Evolutionary conservation across 495 filamentous ascomycete genomes (phyloP), one percentile per base, ranked within the genome.

Genomic region (Penicillium antarcticum): DNA sequence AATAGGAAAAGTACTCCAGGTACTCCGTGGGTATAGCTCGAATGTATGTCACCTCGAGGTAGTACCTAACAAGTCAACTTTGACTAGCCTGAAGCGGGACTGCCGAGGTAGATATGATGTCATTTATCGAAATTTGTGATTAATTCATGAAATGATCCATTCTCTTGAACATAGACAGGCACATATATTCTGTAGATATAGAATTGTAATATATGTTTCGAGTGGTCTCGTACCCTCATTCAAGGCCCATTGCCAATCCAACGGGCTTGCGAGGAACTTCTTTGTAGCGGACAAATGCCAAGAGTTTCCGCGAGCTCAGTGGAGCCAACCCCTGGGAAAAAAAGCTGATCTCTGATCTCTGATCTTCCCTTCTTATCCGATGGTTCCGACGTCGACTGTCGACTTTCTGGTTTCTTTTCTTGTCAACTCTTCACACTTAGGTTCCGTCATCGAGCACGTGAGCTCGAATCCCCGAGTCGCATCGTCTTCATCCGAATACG

Each of bases 241-340:
- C n/a, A n/a, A n/a, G n/a, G 6, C n/a, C 0, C 2, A 36, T 37
- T 35, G 13, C 4, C 19, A 47, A 35, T 2, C 44, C 10, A 13
- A 8, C 43, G 24, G 13, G 31, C 23, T 42, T 11, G 23, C 8
- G 23, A 26, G 16, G 37, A n/a, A 19, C 4, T 4, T 7, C 8
- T 6, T 18, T 32, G 42, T 19, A 10, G 14, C 10, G 17, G 1
- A 8, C 4, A 29, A 38, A 26, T 18, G 48, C 48, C 48, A 51
- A 51, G 48, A 44, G 8, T 37, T 37, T 23, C 48, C 48, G 48
- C 31, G 43, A 47, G 45, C 45, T 47, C 23, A 42, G 39, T 43
- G 48, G 48, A 36, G 45, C 40, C 38, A 18, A 5, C 48, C 48
- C 48, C 40, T 51, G 48, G 48, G 33, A 43, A 23, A 33, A 32